Base-by-base conservation (phyloP, 129 eudicot genomes). In the Pulicaria dysenterica region DNA sequence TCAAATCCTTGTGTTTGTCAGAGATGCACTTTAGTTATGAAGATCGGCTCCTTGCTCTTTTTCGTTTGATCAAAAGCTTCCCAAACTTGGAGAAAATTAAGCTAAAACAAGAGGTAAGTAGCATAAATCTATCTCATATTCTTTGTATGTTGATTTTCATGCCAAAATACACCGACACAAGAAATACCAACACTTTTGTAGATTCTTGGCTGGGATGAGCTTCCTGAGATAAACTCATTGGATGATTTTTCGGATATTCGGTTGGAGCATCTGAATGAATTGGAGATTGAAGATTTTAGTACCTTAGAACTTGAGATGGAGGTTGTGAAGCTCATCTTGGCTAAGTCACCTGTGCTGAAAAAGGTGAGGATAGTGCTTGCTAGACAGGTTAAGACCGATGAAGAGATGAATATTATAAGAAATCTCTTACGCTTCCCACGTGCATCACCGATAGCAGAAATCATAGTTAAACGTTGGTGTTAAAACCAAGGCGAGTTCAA, bases 61-160 rank as follows among this genome's bases (percentile, higher is more conserved):
- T 36, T 12, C 41, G 34, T 58, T 34, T 58, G 64, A 58, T 36
- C 5, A 58, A 8, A 58, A 3, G 43, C 64, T 58, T 43, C 64
- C 44, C 64, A 31, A 58, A 58, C 64, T 58, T 58, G 64, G 64
- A 58, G 43, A 58, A 24, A 58, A 34, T 58, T 58, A 31, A 34
- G 8, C 42, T 58, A 24, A 24, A 24, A 24, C 31, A 24, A 34
- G 15, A 7, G 42, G 64, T 58, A 58, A 58, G 0, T 34, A 58
- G 1, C 12, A 24, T 8, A 31, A 24, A 9, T 19, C 11, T 31
- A 57, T 17, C 60, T 15, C 16, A 1, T 6, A 55, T 17, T n/a
- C 63, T 24, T 24, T 24, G 24, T 24, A 19, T 34, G 31, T 34
- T 9, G 40, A 11, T 58, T 58, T 7, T 58, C 8, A 58, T 58